Percentiles rank a stretch among this genome's conserved stretches.
Evolutionary conservation across 2,329 filamentous ascomycete species (phyloP).

Genomic region (Ophiostoma sp.): DNA sequence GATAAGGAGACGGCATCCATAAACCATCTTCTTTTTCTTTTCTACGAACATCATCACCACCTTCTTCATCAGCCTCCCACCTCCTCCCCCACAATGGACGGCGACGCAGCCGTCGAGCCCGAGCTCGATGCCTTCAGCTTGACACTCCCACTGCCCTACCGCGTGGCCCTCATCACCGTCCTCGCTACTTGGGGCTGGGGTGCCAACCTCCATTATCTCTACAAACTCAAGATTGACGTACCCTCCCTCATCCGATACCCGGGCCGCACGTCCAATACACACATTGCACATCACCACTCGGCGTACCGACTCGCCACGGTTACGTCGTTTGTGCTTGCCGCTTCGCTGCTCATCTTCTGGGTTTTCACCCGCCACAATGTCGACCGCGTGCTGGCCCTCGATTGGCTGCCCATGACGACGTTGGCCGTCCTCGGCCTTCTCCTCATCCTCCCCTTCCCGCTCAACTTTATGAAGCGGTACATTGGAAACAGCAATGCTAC

Average conservation of each 20-base stretch:
- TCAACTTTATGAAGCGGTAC: slow-evolving; percentile 51
- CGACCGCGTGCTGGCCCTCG: slow-evolving; percentile 70
- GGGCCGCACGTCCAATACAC: slow-evolving; percentile 65
- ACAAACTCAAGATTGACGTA: slow-evolving; percentile 79
- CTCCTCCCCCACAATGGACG: slow-evolving; percentile 59
- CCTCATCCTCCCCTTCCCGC: slow-evolving; percentile 63
- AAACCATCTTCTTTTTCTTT: neutral
- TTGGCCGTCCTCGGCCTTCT: slow-evolving; percentile 70
- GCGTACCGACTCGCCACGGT: slow-evolving; percentile 82
- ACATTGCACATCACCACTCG: slow-evolving; percentile 73
- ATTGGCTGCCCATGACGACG: slow-evolving; percentile 84
- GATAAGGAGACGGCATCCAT: slow-evolving; percentile 1
- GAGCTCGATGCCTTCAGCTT: slow-evolving; percentile 83
- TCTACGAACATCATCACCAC: neutral
- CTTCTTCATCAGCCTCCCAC: neutral
- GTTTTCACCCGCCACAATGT: slow-evolving; percentile 69
- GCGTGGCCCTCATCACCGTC: slow-evolving; percentile 81
- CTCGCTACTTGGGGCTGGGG: slow-evolving; percentile 94
- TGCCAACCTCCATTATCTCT: slow-evolving; percentile 84
- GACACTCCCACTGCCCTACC: slow-evolving; percentile 83
- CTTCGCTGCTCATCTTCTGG: slow-evolving; percentile 84
- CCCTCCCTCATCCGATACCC: slow-evolving; percentile 86
- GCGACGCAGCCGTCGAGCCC: slow-evolving; percentile 68
- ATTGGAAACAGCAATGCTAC: neutral
- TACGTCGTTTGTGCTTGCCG: slow-evolving; percentile 67